Evolutionary conservation across 2,329 filamentous ascomycete species (phyloP).

Genomic region (Ceratocystis variospora): DNA sequence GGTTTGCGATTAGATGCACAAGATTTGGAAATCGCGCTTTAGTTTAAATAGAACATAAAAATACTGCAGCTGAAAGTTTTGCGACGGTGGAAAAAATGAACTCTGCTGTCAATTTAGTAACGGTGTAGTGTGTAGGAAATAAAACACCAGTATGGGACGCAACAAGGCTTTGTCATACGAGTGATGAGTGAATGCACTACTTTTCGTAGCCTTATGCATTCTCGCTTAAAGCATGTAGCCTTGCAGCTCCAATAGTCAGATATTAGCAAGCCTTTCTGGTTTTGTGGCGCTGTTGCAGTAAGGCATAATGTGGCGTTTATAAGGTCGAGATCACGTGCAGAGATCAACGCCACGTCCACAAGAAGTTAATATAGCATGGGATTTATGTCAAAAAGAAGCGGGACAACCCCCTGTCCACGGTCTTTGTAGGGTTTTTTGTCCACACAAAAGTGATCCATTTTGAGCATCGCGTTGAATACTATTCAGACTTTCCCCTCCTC

Average conservation of each 20-base stretch:
- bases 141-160: neutral
- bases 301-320: neutral
- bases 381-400: slow-evolving; percentile 10
- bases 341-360: slow-evolving; percentile 18
- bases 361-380: slow-evolving; percentile 14
- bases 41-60: neutral
- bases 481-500: slow-evolving; percentile 20
- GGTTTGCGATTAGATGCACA: neutral
- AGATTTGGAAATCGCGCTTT: neutral
- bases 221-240: neutral
- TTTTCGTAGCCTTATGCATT: neutral
- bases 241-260: neutral
- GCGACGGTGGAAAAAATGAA: no score
- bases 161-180: neutral
- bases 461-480: slow-evolving; percentile 26
- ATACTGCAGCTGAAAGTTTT: no score
- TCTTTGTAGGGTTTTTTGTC: slow-evolving; percentile 32
- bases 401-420: slow-evolving; percentile 19
- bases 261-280: no score
- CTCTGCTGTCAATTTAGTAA: no score
- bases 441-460: slow-evolving; percentile 35
- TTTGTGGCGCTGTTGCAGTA: no score
- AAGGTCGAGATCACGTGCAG: slow-evolving; percentile 13
- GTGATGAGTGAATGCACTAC: neutral
- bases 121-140: neutral